Evolutionary conservation across 1,139 yeast genomes (phyloP).

Genomic region (Hemisphaericaspora xylofermentans): DNA sequence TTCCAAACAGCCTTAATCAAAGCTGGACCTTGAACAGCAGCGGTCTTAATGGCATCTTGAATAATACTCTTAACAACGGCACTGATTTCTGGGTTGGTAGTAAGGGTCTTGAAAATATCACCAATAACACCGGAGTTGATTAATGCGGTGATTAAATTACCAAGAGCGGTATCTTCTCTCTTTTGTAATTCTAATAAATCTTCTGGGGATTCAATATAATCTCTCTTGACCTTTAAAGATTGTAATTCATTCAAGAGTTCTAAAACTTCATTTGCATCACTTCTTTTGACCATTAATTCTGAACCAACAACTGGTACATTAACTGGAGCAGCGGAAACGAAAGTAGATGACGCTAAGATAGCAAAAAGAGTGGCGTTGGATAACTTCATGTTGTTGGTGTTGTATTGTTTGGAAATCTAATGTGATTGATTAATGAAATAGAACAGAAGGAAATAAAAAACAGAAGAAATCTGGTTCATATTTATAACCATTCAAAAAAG

Average conservation of each 20-base stretch:
- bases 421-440: background rate
- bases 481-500: slow-evolving; percentile 4
- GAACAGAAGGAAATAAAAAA: background rate
- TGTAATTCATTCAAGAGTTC: slow-evolving; percentile 36
- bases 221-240: slow-evolving; percentile 35
- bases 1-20: slow-evolving; percentile 45
- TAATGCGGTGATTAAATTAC: slow-evolving; percentile 39
- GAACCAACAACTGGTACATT: slow-evolving; percentile 10
- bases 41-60: slow-evolving; percentile 35
- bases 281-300: slow-evolving; percentile 33
- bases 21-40: slow-evolving; percentile 43
- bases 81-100: slow-evolving; percentile 31
- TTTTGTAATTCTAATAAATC: slow-evolving; percentile 30
- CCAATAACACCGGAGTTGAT: slow-evolving; percentile 40
- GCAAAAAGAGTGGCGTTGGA: slow-evolving; percentile 44
- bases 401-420: slow-evolving; percentile 2
- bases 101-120: slow-evolving; percentile 38
- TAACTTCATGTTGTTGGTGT: slow-evolving; percentile 36
- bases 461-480: slow-evolving; percentile 5
- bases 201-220: slow-evolving; percentile 23
- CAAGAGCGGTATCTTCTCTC: slow-evolving; percentile 41
- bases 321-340: slow-evolving; percentile 44
- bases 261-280: slow-evolving; percentile 36
- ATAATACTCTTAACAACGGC: slow-evolving; percentile 27
- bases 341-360: slow-evolving; percentile 40